A percentile compares a stretch with the other conserved stretches of the same genome.
Evolutionary conservation across 306 rosid species (phyloP).

Genomic region (Fragaria ananassa): DNA sequence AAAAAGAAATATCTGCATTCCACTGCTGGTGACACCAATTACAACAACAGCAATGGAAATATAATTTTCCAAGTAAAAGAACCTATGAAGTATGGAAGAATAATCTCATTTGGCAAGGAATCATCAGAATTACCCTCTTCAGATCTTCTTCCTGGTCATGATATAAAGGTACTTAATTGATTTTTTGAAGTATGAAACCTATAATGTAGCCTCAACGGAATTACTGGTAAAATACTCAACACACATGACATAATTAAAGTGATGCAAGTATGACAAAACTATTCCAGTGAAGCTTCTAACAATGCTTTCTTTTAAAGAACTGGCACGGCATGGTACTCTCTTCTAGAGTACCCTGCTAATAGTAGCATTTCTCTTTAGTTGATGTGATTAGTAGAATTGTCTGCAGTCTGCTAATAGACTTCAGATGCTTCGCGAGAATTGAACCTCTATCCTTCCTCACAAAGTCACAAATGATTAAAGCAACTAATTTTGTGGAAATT

Average conservation of each 20-base stretch:
- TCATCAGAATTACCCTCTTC: constrained; percentile 53
- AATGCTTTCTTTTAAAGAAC: neutral
- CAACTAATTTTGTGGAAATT: neutral
- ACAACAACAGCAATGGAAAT: constrained; percentile 24
- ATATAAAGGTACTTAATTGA: constrained; percentile 39
- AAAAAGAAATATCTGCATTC: constrained; percentile 32
- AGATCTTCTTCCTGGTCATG: constrained; percentile 40
- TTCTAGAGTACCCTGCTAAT: neutral
- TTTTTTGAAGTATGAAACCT: neutral
- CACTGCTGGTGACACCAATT: constrained; percentile 23
- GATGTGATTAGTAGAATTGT: neutral
- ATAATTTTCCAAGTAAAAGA: constrained; percentile 31
- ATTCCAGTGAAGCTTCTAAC: neutral
- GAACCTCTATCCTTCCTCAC: neutral
- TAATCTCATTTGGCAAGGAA: constrained; percentile 55
- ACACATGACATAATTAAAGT: neutral
- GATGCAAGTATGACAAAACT: neutral
- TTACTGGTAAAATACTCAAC: neutral
- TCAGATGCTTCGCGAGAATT: neutral
- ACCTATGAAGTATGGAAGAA: constrained; percentile 49
- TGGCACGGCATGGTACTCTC: neutral
- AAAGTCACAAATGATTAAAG: neutral
- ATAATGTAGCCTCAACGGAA: neutral
- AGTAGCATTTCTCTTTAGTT: neutral
- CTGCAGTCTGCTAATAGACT: neutral